Percentiles rank a stretch among this genome's conserved stretches.
phyloP scores from a whole-genome alignment of 257 asterid genomes.

The Ligustrum vulgare region DNA sequence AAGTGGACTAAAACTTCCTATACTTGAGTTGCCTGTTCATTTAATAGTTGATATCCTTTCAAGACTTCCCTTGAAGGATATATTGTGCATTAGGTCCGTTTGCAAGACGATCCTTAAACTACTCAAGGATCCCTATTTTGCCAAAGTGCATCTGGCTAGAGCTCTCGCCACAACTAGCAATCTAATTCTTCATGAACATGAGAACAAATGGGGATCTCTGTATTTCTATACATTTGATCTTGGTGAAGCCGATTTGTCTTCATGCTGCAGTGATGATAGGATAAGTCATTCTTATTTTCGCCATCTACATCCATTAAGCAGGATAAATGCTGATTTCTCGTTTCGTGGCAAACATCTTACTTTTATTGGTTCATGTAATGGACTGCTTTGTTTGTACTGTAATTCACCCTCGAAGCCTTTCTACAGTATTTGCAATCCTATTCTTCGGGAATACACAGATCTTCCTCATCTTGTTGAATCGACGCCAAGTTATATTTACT shows the following conservation, averaged over 20 bases:
- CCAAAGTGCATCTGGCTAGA: conserved; percentile 36
- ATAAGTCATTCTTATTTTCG: not conserved
- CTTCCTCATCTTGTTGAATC: conserved; percentile 24
- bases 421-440: conserved; percentile 50
- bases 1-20: conserved; percentile 14
- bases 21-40: conserved; percentile 51
- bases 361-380: conserved; percentile 54
- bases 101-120: conserved; percentile 40
- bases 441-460: conserved; percentile 35
- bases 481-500: conserved; percentile 26
- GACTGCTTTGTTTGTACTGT: conserved; percentile 46
- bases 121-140: conserved; percentile 54
- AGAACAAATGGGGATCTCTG: conserved; percentile 22
- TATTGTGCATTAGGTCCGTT: conserved; percentile 34
- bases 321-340: conserved; percentile 34
- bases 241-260: conserved; percentile 29
- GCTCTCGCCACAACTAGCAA: conserved; percentile 37
- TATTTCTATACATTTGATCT: conserved; percentile 39
- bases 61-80: conserved; percentile 47
- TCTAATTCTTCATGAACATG: conserved; percentile 32
- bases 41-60: conserved; percentile 45
- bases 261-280: conserved; percentile 39
- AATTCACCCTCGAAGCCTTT: conserved; percentile 21
- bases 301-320: conserved; percentile 9
- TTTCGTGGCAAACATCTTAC: conserved; percentile 22